These are phyloP conservation scores for bread wheat (Triticum aestivum) DNA, from an alignment of 176 grass and related monocot species.

Conservation along the genomic window IWGSC_CS_RefSeq_v2.1 NC_057796.1:335267637-335268136, in stretches of 20 bases:
- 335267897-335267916: neutral
- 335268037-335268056: neutral
- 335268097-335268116: neutral
- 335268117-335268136: neutral
- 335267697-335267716: conserved; percentile 72
- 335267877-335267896: neutral
- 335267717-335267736: conserved; percentile 67
- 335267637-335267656: conserved; percentile 31
- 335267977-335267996: neutral
- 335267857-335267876: neutral
- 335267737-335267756: conserved; percentile 14
- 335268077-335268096: neutral
- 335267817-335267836: neutral
- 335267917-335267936: neutral
- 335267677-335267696: conserved; percentile 82
- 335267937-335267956: neutral
- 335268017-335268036: neutral
- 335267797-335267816: neutral
- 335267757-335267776: conserved; percentile 28
- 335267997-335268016: neutral
- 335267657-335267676: conserved; percentile 33
- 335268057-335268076: neutral
- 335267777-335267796: neutral
- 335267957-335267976: neutral
- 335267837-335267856: neutral